phyloP scores from a whole-genome alignment of 257 asterid species.

The Gentiana macrophylla region DNA sequence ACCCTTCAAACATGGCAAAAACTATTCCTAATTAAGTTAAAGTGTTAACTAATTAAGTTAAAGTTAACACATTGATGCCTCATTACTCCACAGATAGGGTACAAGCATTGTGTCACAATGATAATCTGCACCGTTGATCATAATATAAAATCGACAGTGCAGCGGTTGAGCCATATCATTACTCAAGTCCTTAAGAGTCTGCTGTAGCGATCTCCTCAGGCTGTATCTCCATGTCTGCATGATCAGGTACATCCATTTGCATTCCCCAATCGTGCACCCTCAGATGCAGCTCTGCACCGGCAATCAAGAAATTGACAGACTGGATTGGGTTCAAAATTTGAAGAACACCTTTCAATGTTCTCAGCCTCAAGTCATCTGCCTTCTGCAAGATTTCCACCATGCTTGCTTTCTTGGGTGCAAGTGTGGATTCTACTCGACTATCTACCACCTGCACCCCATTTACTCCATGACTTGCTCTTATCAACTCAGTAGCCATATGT shows the following conservation, averaged over 20 bases:
- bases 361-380: slow-evolving; percentile 56
- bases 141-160: too few relatives aligned
- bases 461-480: slow-evolving; percentile 5
- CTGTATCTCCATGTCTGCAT: too few relatives aligned
- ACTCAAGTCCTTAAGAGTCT: too few relatives aligned
- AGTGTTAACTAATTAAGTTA: too few relatives aligned
- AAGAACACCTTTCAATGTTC: slow-evolving; percentile 31
- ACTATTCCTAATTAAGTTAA: too few relatives aligned
- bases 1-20: too few relatives aligned
- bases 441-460: slow-evolving; percentile 6
- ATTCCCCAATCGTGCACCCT: slow-evolving; percentile 74
- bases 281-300: slow-evolving; percentile 62
- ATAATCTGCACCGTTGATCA: too few relatives aligned
- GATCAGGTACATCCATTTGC: background rate
- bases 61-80: too few relatives aligned
- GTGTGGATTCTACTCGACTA: slow-evolving; percentile 4
- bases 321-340: slow-evolving; percentile 30
- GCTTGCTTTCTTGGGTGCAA: slow-evolving; percentile 34
- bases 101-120: too few relatives aligned
- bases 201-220: too few relatives aligned
- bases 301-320: slow-evolving; percentile 55
- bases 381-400: slow-evolving; percentile 23
- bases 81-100: too few relatives aligned
- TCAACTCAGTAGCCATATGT: slow-evolving; percentile 30
- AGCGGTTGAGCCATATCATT: too few relatives aligned